A percentile compares a stretch with the other conserved stretches of the same genome.
Conservation (phyloP, 129 eudicot species). For the Sambucus nigra region DNA sequence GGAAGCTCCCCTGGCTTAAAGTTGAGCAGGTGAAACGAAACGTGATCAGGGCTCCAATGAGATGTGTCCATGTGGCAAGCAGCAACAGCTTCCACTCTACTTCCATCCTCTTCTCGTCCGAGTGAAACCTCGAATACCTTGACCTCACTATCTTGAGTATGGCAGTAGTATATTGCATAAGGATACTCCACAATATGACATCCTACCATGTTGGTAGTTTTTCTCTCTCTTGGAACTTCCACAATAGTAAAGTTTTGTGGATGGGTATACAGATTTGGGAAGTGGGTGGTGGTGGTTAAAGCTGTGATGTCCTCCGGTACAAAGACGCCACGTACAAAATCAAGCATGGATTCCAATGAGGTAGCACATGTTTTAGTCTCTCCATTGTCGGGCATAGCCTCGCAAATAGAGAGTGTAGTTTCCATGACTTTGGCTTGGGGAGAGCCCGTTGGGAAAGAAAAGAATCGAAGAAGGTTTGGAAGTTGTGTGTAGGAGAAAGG, state of each 20-base stretch:
- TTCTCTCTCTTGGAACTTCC: slow-evolving; percentile 15
- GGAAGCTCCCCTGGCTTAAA: slow-evolving; percentile 29
- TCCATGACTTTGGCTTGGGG: slow-evolving; percentile 36
- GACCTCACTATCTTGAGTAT: slow-evolving; percentile 23
- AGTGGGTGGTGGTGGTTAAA: slow-evolving; percentile 11
- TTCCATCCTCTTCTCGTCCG: slow-evolving; percentile 24
- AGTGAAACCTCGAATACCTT: slow-evolving; percentile 20
- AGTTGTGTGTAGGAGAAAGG: slow-evolving; percentile 31
- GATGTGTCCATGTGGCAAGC: slow-evolving; percentile 44
- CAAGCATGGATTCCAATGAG: slow-evolving; percentile 36
- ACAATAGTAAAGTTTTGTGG: slow-evolving; percentile 24
- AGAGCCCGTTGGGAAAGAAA: slow-evolving; percentile 20
- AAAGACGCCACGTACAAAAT: slow-evolving; percentile 7
- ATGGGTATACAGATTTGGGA: background rate
- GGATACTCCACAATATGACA: slow-evolving; percentile 45
- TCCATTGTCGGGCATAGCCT: slow-evolving; percentile 23
- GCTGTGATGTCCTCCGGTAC: slow-evolving; percentile 11
- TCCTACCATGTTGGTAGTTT: no score
- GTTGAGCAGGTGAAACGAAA: slow-evolving; percentile 23
- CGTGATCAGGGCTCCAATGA: slow-evolving; percentile 26
- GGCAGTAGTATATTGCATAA: slow-evolving; percentile 38
- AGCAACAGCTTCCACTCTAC: slow-evolving; percentile 27
- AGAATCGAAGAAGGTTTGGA: slow-evolving; percentile 12
- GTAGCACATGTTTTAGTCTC: slow-evolving; percentile 42
- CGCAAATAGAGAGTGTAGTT: slow-evolving; percentile 31